A percentile compares a stretch with the other conserved stretches of the same genome.
Evolutionary conservation across 768 basidiomycete genomes (phyloP).

Genomic region (Flagelloscypha sp.): DNA sequence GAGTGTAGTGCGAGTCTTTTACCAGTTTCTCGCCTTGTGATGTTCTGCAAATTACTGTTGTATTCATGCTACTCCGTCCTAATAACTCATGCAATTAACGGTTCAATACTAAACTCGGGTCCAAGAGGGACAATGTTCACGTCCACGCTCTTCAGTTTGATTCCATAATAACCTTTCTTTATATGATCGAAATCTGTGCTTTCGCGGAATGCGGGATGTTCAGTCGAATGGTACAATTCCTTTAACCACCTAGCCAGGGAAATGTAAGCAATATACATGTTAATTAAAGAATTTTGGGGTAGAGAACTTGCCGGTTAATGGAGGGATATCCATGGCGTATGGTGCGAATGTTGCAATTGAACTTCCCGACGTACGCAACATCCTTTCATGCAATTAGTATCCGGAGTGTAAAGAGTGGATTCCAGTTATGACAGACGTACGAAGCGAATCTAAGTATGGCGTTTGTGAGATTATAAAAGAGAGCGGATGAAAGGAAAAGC

Average conservation of each 20-base stretch:
- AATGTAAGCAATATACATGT: too few species aligned
- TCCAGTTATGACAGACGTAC: constrained; percentile 14
- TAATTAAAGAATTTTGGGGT: not conserved
- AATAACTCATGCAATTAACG: too few species aligned
- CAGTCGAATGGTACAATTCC: constrained; percentile 61
- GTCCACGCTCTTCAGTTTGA: too few species aligned
- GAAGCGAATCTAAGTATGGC: constrained; percentile 40
- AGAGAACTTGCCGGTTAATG: constrained; percentile 31
- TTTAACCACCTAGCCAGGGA: constrained; percentile 39
- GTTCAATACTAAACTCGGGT: too few species aligned
- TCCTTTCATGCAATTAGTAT: constrained; percentile 42
- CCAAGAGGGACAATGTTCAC: too few species aligned
- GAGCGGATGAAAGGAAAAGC: constrained; percentile 11
- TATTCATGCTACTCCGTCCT: too few species aligned
- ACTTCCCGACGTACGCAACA: constrained; percentile 54
- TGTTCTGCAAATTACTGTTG: too few species aligned
- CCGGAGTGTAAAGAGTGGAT: constrained; percentile 44
- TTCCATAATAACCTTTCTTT: constrained; percentile 35
- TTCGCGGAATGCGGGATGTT: constrained; percentile 53
- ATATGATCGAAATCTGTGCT: constrained; percentile 62
- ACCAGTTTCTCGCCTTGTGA: too few species aligned
- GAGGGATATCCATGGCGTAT: constrained; percentile 59
- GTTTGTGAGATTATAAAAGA: not conserved
- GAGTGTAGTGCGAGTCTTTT: too few species aligned
- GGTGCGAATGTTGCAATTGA: constrained; percentile 59